Evolutionary conservation across 805 yeast species (phyloP).

Genomic region (Yamadazyma sp.): DNA sequence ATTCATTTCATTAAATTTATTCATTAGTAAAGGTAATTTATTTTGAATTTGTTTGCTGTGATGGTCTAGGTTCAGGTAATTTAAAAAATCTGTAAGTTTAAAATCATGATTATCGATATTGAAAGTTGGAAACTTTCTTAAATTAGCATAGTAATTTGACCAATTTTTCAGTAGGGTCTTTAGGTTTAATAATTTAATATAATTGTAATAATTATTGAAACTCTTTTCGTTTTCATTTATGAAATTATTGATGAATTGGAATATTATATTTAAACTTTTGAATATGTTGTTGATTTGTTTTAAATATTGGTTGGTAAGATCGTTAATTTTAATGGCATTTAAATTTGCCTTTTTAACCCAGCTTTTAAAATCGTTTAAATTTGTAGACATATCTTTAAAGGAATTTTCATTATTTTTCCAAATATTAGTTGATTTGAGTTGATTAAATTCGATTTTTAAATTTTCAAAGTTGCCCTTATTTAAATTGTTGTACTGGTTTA

Average conservation of each 20-base stretch:
- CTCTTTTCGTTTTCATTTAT: conserved; percentile 47
- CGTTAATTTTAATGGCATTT: conserved; percentile 22
- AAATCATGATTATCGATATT: conserved; percentile 20
- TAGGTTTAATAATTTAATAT: conserved; percentile 34
- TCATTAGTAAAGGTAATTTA: conserved; percentile 28
- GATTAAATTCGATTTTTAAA: conserved; percentile 8
- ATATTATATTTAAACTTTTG: conserved; percentile 44
- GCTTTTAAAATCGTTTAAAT: conserved; percentile 45
- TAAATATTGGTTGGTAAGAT: conserved; percentile 21
- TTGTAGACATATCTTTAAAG: conserved; percentile 24
- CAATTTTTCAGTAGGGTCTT: conserved; percentile 41
- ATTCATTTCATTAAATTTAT: conserved; percentile 30
- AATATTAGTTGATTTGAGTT: too few relatives aligned
- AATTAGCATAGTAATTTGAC: conserved; percentile 29
- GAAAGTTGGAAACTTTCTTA: conserved; percentile 36
- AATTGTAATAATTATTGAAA: conserved; percentile 37
- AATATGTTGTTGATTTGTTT: conserved; percentile 40
- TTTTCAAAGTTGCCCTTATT: conserved; percentile 10
- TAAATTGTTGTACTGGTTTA: conserved; percentile 11
- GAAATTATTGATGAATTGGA: conserved; percentile 48
- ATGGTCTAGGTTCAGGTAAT: conserved; percentile 21
- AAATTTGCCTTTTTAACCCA: conserved; percentile 50
- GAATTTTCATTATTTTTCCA: neutral
- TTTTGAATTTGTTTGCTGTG: conserved; percentile 27
- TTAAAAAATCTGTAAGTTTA: conserved; percentile 31